phyloP scores from a whole-genome alignment of 140 eudicot species.

The Oenanthe javanica region DNA sequence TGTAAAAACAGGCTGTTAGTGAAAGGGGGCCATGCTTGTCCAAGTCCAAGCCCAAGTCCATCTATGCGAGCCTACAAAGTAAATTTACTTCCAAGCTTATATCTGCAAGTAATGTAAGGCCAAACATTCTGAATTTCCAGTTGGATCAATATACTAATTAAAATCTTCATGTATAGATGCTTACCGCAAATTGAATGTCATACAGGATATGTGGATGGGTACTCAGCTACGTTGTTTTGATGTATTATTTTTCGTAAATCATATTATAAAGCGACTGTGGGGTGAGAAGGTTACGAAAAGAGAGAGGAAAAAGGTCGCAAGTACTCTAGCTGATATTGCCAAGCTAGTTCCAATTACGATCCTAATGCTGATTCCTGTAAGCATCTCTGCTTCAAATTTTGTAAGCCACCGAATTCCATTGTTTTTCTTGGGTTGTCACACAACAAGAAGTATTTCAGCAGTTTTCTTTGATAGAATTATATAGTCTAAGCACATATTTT shows the following conservation, averaged over 20 bases:
- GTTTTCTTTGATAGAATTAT: too few relatives aligned
- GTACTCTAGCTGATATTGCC: slow-evolving; percentile 54
- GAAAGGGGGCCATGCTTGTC: slow-evolving; percentile 15
- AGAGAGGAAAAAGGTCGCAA: slow-evolving; percentile 52
- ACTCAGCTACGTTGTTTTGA: slow-evolving; percentile 49
- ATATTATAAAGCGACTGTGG: slow-evolving; percentile 35
- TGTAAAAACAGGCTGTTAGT: slow-evolving; percentile 27
- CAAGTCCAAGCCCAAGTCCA: slow-evolving; percentile 24
- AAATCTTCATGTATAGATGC: background rate
- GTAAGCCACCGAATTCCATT: background rate
- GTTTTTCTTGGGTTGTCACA: background rate
- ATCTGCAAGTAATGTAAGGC: slow-evolving; percentile 56
- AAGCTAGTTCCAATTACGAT: slow-evolving; percentile 54
- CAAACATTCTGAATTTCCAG: background rate
- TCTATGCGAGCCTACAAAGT: slow-evolving; percentile 28
- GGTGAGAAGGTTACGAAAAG: slow-evolving; percentile 56
- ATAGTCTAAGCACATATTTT: too few relatives aligned
- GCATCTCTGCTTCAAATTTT: slow-evolving; percentile 7
- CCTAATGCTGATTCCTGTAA: slow-evolving; percentile 77
- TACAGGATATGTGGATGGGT: slow-evolving; percentile 62
- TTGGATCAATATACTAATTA: background rate
- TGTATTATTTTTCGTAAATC: slow-evolving; percentile 30
- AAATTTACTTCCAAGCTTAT: slow-evolving; percentile 42
- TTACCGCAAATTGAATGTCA: background rate
- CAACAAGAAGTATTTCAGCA: background rate